Conservation (phyloP, 2,329 filamentous ascomycete species). For the Penicillium sumatraense region DNA sequence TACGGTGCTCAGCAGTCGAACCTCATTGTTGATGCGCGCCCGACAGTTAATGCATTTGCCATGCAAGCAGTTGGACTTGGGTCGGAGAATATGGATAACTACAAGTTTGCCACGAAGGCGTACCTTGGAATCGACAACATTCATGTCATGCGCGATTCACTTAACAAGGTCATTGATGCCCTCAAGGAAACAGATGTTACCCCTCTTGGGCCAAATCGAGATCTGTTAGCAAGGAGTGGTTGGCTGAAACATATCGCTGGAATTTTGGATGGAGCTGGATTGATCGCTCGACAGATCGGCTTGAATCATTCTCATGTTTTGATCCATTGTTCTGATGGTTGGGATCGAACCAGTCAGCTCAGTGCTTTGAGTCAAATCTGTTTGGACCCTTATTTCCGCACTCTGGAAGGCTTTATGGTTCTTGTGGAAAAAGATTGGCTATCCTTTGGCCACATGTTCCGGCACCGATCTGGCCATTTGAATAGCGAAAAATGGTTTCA, state of each 20-base stretch:
- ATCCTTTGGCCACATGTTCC: slow-evolving; percentile 97
- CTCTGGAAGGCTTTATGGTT: slow-evolving; percentile 91
- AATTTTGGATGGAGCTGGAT: slow-evolving; percentile 79
- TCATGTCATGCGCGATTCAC: slow-evolving; percentile 92
- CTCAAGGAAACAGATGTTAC: slow-evolving; percentile 92
- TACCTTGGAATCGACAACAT: slow-evolving; percentile 98
- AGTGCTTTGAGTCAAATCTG: slow-evolving; percentile 91
- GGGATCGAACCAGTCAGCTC: slow-evolving; percentile 95
- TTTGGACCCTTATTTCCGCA: slow-evolving; percentile 93
- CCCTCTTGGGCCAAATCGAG: slow-evolving; percentile 77
- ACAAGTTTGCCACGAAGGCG: slow-evolving; percentile 86
- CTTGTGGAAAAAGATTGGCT: slow-evolving; percentile 97
- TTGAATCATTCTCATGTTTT: slow-evolving; percentile 92
- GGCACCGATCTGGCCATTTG: slow-evolving; percentile 84
- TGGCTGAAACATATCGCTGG: slow-evolving; percentile 90
- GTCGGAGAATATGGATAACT: slow-evolving; percentile 97
- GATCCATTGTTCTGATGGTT: slow-evolving; percentile 97
- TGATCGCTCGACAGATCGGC: slow-evolving; percentile 86
- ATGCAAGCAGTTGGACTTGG: slow-evolving; percentile 93
- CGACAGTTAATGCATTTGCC: slow-evolving; percentile 89
- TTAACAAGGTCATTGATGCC: slow-evolving; percentile 84
- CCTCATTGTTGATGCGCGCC: slow-evolving; percentile 92
- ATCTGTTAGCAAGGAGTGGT: slow-evolving; percentile 78
- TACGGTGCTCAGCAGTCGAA: slow-evolving; percentile 95
- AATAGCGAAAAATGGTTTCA: slow-evolving; percentile 94